phyloP scores from a whole-genome alignment of 768 basidiomycete genomes.

The Exidia glandulosa region DNA sequence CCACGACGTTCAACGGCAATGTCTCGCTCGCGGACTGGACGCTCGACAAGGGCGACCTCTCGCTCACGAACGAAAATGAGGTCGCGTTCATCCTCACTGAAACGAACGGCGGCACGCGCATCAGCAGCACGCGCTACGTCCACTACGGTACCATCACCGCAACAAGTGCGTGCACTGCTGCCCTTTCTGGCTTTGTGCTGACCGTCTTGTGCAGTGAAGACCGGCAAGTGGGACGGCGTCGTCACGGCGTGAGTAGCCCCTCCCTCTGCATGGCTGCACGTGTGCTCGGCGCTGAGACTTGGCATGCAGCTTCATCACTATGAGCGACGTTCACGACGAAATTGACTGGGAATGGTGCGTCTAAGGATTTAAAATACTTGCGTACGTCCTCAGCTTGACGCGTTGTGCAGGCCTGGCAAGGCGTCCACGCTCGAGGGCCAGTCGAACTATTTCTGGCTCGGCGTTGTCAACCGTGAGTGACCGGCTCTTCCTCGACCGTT shows the following conservation, averaged over 20 bases:
- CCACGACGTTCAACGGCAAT: constrained; percentile 63
- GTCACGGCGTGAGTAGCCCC: constrained; percentile 52
- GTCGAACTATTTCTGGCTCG: constrained; percentile 60
- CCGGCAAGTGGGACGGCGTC: constrained; percentile 68
- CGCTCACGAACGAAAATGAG: constrained; percentile 53
- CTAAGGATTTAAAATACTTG: no score
- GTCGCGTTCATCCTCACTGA: constrained; percentile 59
- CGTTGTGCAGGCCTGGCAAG: constrained; percentile 16
- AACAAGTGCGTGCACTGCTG: constrained; percentile 28
- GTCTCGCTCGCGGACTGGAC: constrained; percentile 58
- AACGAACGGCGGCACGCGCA: constrained; percentile 60
- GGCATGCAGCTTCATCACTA: constrained; percentile 47
- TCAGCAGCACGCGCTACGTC: constrained; percentile 72
- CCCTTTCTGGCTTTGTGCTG: not conserved
- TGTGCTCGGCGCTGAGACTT: not conserved
- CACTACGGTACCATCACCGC: constrained; percentile 73
- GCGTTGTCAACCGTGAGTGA: constrained; percentile 3
- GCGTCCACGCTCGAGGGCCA: constrained; percentile 49
- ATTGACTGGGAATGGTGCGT: constrained; percentile 75
- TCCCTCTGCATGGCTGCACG: not conserved
- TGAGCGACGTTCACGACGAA: constrained; percentile 73
- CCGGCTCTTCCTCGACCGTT: not conserved
- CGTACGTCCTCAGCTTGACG: no score
- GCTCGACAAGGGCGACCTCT: constrained; percentile 52
- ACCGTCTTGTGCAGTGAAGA: constrained; percentile 43